phyloP scores from a whole-genome alignment of 2,329 filamentous ascomycete species.

The Nothopassalora personata region DNA sequence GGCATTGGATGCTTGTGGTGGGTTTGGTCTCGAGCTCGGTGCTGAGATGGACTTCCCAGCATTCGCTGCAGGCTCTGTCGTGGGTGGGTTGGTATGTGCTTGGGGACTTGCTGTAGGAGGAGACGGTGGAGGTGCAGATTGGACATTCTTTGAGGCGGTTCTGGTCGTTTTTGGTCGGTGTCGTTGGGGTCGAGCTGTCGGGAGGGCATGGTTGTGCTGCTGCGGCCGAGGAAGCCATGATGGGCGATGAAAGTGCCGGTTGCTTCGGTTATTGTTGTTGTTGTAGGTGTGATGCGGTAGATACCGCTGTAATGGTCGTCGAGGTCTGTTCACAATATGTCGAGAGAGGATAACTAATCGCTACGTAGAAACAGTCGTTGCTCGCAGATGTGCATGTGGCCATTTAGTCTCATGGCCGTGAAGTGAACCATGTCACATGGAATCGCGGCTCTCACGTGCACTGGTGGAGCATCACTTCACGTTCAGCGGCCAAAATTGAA shows the following conservation, averaged over 20 bases:
- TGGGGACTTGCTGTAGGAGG: constrained; percentile 3
- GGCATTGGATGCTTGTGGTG: constrained; percentile 10
- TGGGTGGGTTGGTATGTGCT: background rate
- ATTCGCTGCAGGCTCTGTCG: constrained; percentile 15
- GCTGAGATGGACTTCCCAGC: constrained; percentile 19
- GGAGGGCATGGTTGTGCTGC: no score
- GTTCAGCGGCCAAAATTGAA: no score
- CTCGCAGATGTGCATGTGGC: no score
- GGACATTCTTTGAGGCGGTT: constrained; percentile 8
- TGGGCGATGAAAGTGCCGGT: background rate
- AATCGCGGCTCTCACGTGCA: no score
- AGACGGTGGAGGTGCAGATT: constrained; percentile 4
- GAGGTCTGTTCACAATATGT: background rate
- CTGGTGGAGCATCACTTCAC: no score
- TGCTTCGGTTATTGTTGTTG: background rate
- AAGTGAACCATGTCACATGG: background rate
- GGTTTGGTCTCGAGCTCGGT: constrained; percentile 8
- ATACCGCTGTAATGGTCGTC: background rate
- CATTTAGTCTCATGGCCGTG: no score
- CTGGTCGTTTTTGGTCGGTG: background rate
- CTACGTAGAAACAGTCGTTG: no score
- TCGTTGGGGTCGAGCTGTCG: no score
- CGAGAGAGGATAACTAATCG: no score
- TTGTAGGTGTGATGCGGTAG: background rate
- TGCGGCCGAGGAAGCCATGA: background rate